These are phyloP conservation scores for Allium cepa DNA, from an alignment of 106 monocot genomes.

Conservation along the genomic window DNA sequence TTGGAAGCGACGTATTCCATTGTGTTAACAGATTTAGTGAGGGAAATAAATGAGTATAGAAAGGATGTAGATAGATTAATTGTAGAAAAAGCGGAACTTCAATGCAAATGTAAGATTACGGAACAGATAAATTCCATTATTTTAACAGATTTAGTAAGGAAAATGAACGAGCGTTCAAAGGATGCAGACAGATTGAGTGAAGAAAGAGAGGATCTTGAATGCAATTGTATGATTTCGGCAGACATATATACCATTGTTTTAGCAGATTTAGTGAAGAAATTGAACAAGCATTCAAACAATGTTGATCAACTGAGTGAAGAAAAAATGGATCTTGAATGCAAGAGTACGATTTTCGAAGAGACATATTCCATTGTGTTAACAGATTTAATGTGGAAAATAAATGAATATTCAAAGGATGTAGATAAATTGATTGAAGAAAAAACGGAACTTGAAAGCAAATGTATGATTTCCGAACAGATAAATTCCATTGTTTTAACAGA, in stretches of 20 bases:
- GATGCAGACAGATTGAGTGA: constrained; percentile 7
- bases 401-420: background rate
- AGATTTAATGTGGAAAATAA: constrained; percentile 5
- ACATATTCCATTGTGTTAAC: constrained; percentile 18
- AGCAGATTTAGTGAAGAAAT: too few species aligned
- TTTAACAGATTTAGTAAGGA: constrained; percentile 13
- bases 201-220: background rate
- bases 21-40: constrained; percentile 13
- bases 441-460: too few species aligned
- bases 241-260: constrained; percentile 20
- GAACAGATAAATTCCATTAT: constrained; percentile 17
- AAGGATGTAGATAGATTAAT: constrained; percentile 16
- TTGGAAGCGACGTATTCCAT: constrained; percentile 17
- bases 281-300: background rate
- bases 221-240: constrained; percentile 10
- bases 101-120: constrained; percentile 9
- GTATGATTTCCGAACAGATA: too few species aligned
- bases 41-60: background rate
- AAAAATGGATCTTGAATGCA: constrained; percentile 11
- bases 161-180: background rate
- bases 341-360: constrained; percentile 13
- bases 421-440: too few species aligned
- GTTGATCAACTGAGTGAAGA: constrained; percentile 20
- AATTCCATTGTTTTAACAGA: too few species aligned
- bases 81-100: constrained; percentile 16